Evolutionary conservation across 2,329 filamentous ascomycete genomes (phyloP), one percentile per base, ranked within the genome.

Genomic region (Mariannaea sp.): DNA sequence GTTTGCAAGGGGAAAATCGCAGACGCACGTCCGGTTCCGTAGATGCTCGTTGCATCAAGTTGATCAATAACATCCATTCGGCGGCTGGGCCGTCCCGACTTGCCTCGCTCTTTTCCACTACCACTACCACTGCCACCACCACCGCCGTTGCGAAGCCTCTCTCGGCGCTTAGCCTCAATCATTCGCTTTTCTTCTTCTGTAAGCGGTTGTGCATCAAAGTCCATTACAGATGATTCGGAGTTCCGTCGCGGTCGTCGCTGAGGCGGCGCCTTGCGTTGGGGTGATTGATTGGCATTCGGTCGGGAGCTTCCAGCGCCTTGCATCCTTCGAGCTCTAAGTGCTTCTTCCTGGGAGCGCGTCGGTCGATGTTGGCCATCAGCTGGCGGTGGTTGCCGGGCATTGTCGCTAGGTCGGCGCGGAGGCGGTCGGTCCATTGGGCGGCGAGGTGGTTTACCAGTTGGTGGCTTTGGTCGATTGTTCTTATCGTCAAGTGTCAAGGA

Each of bases 41-140:
- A 97, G 64, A 97, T 95, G 71, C 92, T 92, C 4, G 92, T 97
- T 58, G 94, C 92, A 76, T 97, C 94, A 60, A 99, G 79, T 71
- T 97, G 93, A 75, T 99, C 94, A 66, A 99, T 97, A 39, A 97
- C 83, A 70, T 99, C 94, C 60, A 97, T 73, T 61, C 79, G 80
- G 47, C 77, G 71, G 62, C 73, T 80, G 10, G 74, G 71, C 42
- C 74, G 72, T 53, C 80, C 79, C 9, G 73, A 65, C 60, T 77
- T 78, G 65, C 80, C 77, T 61, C 75, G 80, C 54, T 80, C 79
- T 53, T 72, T 69, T 20, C 81, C 58, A 46, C 16, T n/a, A n/a
- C n/a, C n/a, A n/a, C n/a, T n/a, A n/a, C n/a, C n/a, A n/a, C n/a
- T 63, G 7, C 9, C 3, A 60, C n/a, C 61, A 8, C 62, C 65